Base-by-base conservation (phyloP, 176 grass and related monocot species). In the Typha latifolia region DNA sequence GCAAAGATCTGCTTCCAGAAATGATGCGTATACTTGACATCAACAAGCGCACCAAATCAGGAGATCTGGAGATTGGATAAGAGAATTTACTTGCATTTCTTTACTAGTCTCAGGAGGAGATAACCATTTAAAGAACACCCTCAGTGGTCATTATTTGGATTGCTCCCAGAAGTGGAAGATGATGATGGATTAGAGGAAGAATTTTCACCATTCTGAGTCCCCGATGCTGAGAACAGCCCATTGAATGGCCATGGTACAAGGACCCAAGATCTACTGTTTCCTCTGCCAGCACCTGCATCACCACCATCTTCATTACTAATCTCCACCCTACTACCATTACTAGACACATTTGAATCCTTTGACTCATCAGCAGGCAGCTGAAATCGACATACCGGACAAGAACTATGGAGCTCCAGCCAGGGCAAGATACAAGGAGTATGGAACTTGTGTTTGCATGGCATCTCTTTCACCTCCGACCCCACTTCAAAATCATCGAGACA, bases 371-470 rank as follows among this genome's bases (percentile, higher is more conserved):
- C 75, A 15, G 86, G 94, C 51, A 99, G 70, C 79, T 93, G 74
- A 74, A 84, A 92, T 57, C 93, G 83, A 49, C 93, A 97, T 74
- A 97, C 83, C 0, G 93, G 93, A 48, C 93, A 97, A 22, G 93
- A 97, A 66, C 88, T 84, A 53, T 97, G 93, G 71, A 99, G 82
- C 47, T 99, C 86, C 57, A 99, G 95, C 95, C 95, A 99, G 78
- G 89, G 89, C 16, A 99, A 32, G 51, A 99, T 93, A 63, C 95
- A 99, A 18, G 68, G 47, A 55, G 72, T 72, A 72, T 99, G 95
- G 68, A 99, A 99, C 74, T 81, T 99, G 64, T 99, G 95, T 32
- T 90, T 77, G 63, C 95, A 99, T 24, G 89, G 95, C 95, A 99
- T 85, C 66, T 87, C 77, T 79, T 81, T 99, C 49, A 81, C 89